Conservation (phyloP, 192 early-diverging fungal genomes). For the Podila horticola region DNA sequence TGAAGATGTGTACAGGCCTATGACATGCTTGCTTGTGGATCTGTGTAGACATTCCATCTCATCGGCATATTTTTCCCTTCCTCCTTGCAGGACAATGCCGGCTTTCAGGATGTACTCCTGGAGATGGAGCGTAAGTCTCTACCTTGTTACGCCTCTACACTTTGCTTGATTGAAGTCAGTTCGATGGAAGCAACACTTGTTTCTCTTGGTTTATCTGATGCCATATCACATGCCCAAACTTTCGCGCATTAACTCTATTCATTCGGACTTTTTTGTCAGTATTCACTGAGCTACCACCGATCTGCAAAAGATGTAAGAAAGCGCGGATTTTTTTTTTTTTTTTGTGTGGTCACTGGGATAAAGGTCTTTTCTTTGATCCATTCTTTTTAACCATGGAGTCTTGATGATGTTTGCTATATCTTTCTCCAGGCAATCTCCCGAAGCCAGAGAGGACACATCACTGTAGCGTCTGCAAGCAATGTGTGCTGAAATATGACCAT, state of each 20-base stretch:
- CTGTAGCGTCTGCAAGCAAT: constrained; percentile 76
- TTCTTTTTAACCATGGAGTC: no score
- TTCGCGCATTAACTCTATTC: not conserved
- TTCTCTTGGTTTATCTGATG: no score
- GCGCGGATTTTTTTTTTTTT: no score
- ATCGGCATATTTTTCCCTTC: not conserved
- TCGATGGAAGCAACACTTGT: not conserved
- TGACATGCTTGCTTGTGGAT: constrained; percentile 2
- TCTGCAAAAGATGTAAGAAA: constrained; percentile 26
- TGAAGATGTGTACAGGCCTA: not conserved
- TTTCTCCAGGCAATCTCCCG: constrained; percentile 61
- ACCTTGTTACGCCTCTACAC: no score
- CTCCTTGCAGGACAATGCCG: constrained; percentile 32
- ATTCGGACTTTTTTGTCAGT: constrained; percentile 2
- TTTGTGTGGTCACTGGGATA: no score
- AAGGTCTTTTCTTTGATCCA: no score
- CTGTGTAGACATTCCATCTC: not conserved
- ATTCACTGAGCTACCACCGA: constrained; percentile 16
- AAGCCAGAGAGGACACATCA: constrained; percentile 85
- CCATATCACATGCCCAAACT: not conserved
- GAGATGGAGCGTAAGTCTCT: constrained; percentile 57
- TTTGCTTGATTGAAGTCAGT: no score
- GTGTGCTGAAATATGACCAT: constrained; percentile 82
- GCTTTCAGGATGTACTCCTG: constrained; percentile 51
- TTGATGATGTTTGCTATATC: not conserved